phyloP scores from a whole-genome alignment of 1,284 basidiomycete species.

The Pholiota adiposa region DNA sequence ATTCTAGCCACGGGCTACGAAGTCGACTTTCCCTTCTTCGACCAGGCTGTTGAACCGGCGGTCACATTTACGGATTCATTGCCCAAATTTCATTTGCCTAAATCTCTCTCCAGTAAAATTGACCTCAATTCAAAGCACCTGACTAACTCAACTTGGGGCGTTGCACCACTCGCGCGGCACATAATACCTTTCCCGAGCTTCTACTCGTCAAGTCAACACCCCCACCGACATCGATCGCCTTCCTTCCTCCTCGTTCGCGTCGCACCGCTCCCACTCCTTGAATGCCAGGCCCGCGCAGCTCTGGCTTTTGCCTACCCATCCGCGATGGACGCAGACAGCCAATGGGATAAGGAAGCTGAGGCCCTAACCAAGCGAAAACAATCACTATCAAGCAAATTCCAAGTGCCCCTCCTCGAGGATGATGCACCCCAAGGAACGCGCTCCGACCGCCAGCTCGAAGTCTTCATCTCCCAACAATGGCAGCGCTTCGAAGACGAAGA shows the following conservation, averaged over 20 bases:
- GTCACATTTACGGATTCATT: constrained; percentile 26
- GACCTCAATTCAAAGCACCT: constrained; percentile 33
- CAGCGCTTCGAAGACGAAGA: constrained; percentile 51
- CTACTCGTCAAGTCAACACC: constrained; percentile 21
- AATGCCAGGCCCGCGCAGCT: constrained; percentile 68
- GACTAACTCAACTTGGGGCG: constrained; percentile 63
- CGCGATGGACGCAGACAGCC: neutral
- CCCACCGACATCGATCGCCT: constrained; percentile 59
- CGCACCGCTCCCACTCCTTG: constrained; percentile 66
- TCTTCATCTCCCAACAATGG: constrained; percentile 56
- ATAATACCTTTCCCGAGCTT: constrained; percentile 61
- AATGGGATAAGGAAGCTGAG: constrained; percentile 1
- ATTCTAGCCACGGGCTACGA: constrained; percentile 80
- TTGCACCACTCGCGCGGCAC: constrained; percentile 60
- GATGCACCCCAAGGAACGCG: neutral
- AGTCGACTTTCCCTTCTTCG: constrained; percentile 65
- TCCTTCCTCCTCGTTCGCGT: constrained; percentile 61
- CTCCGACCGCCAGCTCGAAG: neutral
- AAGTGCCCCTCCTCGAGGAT: neutral
- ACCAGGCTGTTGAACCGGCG: constrained; percentile 25
- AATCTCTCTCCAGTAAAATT: constrained; percentile 45
- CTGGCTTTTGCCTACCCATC: constrained; percentile 46
- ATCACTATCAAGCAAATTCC: constrained; percentile 5
- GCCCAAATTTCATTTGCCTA: constrained; percentile 38
- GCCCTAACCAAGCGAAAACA: neutral